Evolutionary conservation across 805 yeast genomes (phyloP), one percentile per base, ranked within the genome.

Genomic region (Ogataea paradorogensis): DNA sequence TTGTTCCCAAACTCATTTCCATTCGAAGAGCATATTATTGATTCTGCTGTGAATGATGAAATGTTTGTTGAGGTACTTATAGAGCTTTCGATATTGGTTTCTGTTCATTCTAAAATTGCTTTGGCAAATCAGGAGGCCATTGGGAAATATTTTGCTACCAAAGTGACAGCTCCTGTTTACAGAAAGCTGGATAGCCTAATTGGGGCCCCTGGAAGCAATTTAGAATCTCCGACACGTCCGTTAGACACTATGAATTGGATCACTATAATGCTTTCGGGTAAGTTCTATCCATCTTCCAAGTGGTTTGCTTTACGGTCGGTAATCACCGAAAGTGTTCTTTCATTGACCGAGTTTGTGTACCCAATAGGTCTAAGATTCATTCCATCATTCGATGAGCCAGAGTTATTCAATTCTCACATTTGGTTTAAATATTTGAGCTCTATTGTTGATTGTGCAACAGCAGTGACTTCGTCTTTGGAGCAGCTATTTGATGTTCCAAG

Each of bases 261-360:
- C 13, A 73, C 75, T 48, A 58, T 72, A 21, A 60, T 82, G 43
- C 58, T 79, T 38, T 74, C 70, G 46, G 73, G 80, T 24, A 70
- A 68, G 36, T 79, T 74, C 54, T 84, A 74, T 66, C 91, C 91
- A 3, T 70, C 72, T 31, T 73, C 71, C 22, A 80, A 77, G 50
- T 88, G 95, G 95, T 60, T 86, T 6, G 82, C 93, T 0, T 60
- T 85, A 16, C 73, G 78, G 43, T 73, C 84, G 0, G 48, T 80
- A 45, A 61, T 80, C 15, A 67, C 75, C 24, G 82, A 82, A 47
- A 74, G 80, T 18, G 61, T 80, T 32, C 65, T 80, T 38, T 66
- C 73, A 28, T 63, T 78, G 2, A 63, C 82, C 43, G 82, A 74
- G 49, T 61, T 81, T 49, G 57, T 78, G 28, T 66, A 71, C 39